These are phyloP conservation scores for Amanita pseudoporphyria DNA, from an alignment of 768 basidiomycete genomes.

Conservation along the genomic window DNA sequence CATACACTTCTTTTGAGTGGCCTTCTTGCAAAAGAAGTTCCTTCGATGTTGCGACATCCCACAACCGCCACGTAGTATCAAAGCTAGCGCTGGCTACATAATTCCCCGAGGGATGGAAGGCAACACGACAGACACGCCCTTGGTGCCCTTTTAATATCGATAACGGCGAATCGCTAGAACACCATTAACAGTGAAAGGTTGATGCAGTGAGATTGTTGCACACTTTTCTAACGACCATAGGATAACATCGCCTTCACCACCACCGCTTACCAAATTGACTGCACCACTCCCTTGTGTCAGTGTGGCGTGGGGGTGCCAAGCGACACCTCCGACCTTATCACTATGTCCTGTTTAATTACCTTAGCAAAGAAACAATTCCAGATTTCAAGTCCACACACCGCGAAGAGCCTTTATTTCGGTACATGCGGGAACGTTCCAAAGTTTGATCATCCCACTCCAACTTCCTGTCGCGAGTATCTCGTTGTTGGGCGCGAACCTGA, in stretches of 20 bases:
- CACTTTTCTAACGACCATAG: constrained; percentile 87
- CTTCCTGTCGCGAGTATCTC: constrained; percentile 84
- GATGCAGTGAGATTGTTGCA: constrained; percentile 10
- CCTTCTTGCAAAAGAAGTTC: constrained; percentile 92
- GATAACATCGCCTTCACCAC: constrained; percentile 76
- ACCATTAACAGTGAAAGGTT: background rate
- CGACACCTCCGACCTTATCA: constrained; percentile 90
- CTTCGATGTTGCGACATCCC: constrained; percentile 80
- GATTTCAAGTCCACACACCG: constrained; percentile 33
- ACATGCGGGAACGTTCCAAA: constrained; percentile 94
- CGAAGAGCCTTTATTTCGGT: constrained; percentile 66
- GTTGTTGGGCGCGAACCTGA: constrained; percentile 91
- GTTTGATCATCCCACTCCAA: constrained; percentile 91
- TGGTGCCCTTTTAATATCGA: constrained; percentile 82
- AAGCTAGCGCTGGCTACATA: constrained; percentile 94
- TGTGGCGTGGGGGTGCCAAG: constrained; percentile 96
- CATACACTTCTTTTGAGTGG: constrained; percentile 93
- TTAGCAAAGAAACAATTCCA: constrained; percentile 5
- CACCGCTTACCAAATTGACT: constrained; percentile 87
- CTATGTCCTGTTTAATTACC: constrained; percentile 50
- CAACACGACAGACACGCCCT: constrained; percentile 86
- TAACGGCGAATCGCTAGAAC: constrained; percentile 70
- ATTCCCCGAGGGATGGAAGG: constrained; percentile 92
- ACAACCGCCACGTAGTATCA: constrained; percentile 95
- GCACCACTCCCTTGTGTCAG: constrained; percentile 48